These are phyloP conservation scores for Fonsecaea multimorphosa DNA, from an alignment of 2,329 filamentous ascomycete species.

Conservation along the genomic window DNA sequence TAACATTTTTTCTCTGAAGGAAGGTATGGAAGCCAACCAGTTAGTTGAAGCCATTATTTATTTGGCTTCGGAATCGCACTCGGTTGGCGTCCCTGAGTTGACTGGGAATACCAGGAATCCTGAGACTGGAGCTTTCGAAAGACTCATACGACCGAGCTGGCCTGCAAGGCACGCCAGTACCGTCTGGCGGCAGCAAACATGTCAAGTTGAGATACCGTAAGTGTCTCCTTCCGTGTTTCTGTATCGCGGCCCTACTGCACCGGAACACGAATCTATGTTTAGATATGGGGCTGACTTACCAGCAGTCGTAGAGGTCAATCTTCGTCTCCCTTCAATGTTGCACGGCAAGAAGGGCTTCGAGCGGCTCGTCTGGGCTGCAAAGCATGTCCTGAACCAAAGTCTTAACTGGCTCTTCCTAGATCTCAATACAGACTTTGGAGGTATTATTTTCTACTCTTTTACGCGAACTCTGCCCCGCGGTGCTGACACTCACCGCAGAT, in stretches of 20 bases:
- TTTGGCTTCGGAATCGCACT: conserved; percentile 1
- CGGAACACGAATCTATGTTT: not conserved
- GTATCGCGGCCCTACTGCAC: not conserved
- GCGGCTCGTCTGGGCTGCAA: conserved; percentile 76
- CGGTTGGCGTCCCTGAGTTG: not conserved
- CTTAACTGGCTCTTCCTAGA: conserved; percentile 32
- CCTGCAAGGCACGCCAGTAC: conserved; percentile 71
- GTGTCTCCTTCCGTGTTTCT: conserved; percentile 11
- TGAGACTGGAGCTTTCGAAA: conserved; percentile 79
- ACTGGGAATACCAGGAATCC: conserved; percentile 58
- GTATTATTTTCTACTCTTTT: not conserved
- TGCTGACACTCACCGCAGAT: conserved; percentile 1
- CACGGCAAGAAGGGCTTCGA: conserved; percentile 85
- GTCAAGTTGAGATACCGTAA: conserved; percentile 76
- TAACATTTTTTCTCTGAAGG: conserved; percentile 72
- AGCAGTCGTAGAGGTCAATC: conserved; percentile 75
- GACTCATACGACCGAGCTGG: conserved; percentile 83
- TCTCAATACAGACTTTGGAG: not conserved
- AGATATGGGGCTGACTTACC: not conserved
- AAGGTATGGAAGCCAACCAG: conserved; percentile 59
- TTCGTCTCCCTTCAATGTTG: conserved; percentile 76
- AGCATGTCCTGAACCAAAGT: conserved; percentile 71
- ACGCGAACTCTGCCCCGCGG: not conserved
- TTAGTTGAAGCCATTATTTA: not conserved
- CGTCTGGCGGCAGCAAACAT: conserved; percentile 64